These are phyloP conservation scores for Xylaria castorea DNA, from an alignment of 495 filamentous ascomycete species.

Conservation along the genomic window DNA sequence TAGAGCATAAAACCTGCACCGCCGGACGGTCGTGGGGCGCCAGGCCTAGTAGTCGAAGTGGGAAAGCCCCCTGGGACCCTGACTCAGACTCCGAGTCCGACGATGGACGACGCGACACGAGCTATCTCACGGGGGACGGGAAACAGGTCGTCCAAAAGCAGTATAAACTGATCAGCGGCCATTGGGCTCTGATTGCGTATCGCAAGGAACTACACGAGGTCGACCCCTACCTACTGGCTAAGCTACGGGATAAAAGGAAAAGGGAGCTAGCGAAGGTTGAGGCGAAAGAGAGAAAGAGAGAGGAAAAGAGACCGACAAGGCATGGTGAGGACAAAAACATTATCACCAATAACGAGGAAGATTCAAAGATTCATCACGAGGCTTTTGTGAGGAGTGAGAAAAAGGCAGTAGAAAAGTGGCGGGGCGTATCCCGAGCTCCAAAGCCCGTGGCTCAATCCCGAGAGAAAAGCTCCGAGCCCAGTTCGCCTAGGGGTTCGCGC, in stretches of 20 bases:
- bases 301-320: neutral
- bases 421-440: neutral
- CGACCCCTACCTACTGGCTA: neutral
- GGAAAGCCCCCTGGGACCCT: slow-evolving; percentile 4
- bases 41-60: neutral
- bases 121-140: slow-evolving; percentile 15
- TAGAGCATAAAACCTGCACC: neutral
- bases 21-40: neutral
- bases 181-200: neutral
- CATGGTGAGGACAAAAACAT: neutral
- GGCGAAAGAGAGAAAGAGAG: slow-evolving; percentile 4
- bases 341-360: too few relatives aligned
- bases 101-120: neutral
- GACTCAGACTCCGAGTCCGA: slow-evolving; percentile 2
- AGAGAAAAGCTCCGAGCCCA: neutral
- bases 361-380: too few relatives aligned
- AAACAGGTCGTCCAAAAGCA: slow-evolving; percentile 10
- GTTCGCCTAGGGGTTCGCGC: neutral
- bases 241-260: neutral
- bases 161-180: slow-evolving; percentile 12
- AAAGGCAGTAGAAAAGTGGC: neutral
- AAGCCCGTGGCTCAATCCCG: neutral
- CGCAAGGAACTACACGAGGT: neutral
- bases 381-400: neutral
- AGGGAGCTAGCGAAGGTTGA: neutral